Evolutionary conservation across 192 early-diverging fungal genomes (phyloP), one percentile per base, ranked within the genome.

Genomic region (Coemansia sp.): DNA sequence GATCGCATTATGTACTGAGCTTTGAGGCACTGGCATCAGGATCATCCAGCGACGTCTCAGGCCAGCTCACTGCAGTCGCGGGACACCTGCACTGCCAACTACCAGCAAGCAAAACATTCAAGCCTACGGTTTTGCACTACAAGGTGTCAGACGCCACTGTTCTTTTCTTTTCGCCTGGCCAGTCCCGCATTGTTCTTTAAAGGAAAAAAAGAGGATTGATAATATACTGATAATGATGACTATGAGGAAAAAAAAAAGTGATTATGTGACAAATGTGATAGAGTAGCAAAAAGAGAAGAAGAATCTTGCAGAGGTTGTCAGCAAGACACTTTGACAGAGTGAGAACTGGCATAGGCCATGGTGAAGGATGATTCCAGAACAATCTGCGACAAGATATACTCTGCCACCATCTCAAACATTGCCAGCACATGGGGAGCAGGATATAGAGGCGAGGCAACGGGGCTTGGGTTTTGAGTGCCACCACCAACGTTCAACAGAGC

Each of bases 161-260:
- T 9, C 70, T 68, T 43, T 82, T 82, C 53, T 82, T 82, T 37
- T 76, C 79, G 47, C 79, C 79, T 0, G 74, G 79, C 6, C 79
- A 82, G 65, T 73, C 79, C n/a, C 75, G 70, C 39, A 76, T 63
- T 5, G 75, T 82, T 38, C 68, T 82, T 6, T 75, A 40, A 70
- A 28, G 7, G 16, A 19, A 7, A 28, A 13, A 14, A 19, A 7
- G n/a, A 7, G 14, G 17, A 46, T 46, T 37, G 35, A 6, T 37
- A 37, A 42, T 42, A 42, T 42, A 42, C 40, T 14, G 40, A 42
- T 42, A 14, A 0, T 42, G 14, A 42, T 3, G 4, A 4, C 40
- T 42, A 42, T 42, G 40, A 26, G 26, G 26, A 26, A 26, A 26
- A 26, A 26, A 42, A 42, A 42, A 42, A 14, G 2, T 23, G 35